Percentiles rank a stretch among this genome's conserved stretches.
phyloP scores from a whole-genome alignment of 1,284 basidiomycete species.

The Grifola frondosa region DNA sequence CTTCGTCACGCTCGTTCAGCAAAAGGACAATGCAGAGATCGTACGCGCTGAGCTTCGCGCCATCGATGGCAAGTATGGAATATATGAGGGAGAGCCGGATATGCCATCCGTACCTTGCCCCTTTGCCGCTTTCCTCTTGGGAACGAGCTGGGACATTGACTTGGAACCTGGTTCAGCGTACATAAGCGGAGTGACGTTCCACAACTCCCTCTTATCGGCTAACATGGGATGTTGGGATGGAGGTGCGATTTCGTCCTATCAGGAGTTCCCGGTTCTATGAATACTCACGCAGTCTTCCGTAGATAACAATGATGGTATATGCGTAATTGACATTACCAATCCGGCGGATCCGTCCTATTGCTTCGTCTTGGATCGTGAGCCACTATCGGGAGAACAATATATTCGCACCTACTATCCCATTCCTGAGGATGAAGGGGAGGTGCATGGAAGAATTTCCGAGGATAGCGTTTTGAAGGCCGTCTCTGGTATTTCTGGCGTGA shows the following conservation, averaged over 20 bases:
- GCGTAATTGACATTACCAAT: conserved; percentile 42
- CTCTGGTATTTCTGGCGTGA: too few relatives aligned
- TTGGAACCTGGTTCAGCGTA: conserved; percentile 4
- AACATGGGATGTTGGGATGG: conserved; percentile 29
- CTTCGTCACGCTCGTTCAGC: conserved; percentile 36
- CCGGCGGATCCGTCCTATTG: conserved; percentile 35
- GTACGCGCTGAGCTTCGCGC: conserved; percentile 33
- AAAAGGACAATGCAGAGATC: conserved; percentile 35
- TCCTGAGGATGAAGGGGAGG: too few relatives aligned
- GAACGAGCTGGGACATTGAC: conserved; percentile 13
- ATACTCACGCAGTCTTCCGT: background rate
- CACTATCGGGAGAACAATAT: conserved; percentile 33
- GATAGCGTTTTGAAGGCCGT: too few relatives aligned
- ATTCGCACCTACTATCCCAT: conserved; percentile 30
- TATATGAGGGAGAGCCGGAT: conserved; percentile 8
- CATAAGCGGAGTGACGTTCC: conserved; percentile 3
- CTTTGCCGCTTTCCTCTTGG: conserved; percentile 26
- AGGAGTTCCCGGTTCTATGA: background rate
- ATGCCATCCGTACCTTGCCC: conserved; percentile 32
- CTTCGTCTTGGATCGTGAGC: conserved; percentile 23
- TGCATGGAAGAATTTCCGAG: too few relatives aligned
- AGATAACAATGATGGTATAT: conserved; percentile 44
- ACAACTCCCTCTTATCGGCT: conserved; percentile 13
- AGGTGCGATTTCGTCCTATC: conserved; percentile 21
- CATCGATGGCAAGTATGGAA: conserved; percentile 29